A percentile compares a stretch with the other conserved stretches of the same genome.
Evolutionary conservation across 306 rosid species (phyloP).

Genomic region (Boehmeria nivea): DNA sequence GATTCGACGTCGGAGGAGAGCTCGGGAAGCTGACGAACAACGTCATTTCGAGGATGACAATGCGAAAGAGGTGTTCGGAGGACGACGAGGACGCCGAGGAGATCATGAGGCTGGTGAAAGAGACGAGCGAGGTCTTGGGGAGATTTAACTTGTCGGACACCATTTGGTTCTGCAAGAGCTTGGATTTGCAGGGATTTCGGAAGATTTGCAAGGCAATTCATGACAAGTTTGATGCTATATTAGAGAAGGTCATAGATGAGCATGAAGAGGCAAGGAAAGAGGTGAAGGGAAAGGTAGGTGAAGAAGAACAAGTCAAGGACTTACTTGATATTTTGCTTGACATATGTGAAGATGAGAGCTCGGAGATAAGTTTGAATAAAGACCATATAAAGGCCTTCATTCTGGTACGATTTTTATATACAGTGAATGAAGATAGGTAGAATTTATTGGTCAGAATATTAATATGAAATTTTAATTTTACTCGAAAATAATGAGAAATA

Average conservation of each 20-base stretch:
- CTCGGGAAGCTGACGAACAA: too few species aligned
- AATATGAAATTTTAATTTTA: too few species aligned
- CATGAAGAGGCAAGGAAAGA: conserved; percentile 34
- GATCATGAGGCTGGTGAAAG: conserved; percentile 32
- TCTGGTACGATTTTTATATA: too few species aligned
- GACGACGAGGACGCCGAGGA: conserved; percentile 30
- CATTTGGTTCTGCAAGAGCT: conserved; percentile 46
- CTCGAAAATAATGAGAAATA: too few species aligned
- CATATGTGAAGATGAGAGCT: conserved; percentile 38
- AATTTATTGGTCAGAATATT: too few species aligned
- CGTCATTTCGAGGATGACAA: conserved; percentile 56
- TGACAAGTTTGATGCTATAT: conserved; percentile 35
- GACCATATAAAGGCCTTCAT: conserved; percentile 51
- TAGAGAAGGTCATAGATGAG: conserved; percentile 46
- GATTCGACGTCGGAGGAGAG: conserved; percentile 11
- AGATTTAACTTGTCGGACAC: conserved; percentile 59
- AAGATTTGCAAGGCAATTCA: conserved; percentile 28
- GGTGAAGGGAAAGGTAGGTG: neutral
- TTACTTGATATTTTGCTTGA: conserved; percentile 56
- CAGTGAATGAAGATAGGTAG: too few species aligned
- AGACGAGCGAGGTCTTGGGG: conserved; percentile 35
- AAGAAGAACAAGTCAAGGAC: conserved; percentile 6
- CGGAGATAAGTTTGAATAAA: neutral
- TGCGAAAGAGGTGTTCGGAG: conserved; percentile 39
- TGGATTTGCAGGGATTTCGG: conserved; percentile 55